phyloP scores from a whole-genome alignment of 257 asterid genomes.

The Rauvolfia tetraphylla region DNA sequence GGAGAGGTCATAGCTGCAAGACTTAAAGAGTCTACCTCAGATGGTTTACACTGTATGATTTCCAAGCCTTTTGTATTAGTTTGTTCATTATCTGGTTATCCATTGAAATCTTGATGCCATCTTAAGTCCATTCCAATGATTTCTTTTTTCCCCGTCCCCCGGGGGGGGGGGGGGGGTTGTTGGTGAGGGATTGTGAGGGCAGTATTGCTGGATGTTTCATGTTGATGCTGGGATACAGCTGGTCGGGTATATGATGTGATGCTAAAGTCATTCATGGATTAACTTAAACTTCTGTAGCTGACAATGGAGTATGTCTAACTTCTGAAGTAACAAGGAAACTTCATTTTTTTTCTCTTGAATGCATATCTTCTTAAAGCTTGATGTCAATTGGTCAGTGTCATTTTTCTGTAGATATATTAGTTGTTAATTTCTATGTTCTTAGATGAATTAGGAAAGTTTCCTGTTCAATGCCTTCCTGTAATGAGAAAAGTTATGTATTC shows the following conservation, averaged over 20 bases:
- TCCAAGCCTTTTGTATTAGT: background rate
- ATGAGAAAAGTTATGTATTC: background rate
- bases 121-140: background rate
- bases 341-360: background rate
- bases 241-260: background rate
- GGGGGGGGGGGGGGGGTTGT: background rate
- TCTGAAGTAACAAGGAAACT: too few relatives aligned
- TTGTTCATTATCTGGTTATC: background rate
- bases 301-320: background rate
- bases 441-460: background rate
- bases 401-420: background rate
- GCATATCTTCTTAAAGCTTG: background rate
- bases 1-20: slow-evolving; percentile 81
- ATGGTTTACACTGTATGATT: slow-evolving; percentile 70
- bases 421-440: background rate
- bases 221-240: background rate
- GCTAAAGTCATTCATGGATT: background rate
- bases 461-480: background rate
- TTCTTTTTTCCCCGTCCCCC: too few relatives aligned
- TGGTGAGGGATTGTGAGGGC: background rate
- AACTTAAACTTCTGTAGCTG: background rate
- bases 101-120: background rate
- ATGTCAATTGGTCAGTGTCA: background rate
- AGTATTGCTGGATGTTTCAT: background rate
- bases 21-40: slow-evolving; percentile 56